These are phyloP conservation scores for Dalechampia spathulata DNA, from an alignment of 441 rosid genomes.

Conservation along the genomic window DNA sequence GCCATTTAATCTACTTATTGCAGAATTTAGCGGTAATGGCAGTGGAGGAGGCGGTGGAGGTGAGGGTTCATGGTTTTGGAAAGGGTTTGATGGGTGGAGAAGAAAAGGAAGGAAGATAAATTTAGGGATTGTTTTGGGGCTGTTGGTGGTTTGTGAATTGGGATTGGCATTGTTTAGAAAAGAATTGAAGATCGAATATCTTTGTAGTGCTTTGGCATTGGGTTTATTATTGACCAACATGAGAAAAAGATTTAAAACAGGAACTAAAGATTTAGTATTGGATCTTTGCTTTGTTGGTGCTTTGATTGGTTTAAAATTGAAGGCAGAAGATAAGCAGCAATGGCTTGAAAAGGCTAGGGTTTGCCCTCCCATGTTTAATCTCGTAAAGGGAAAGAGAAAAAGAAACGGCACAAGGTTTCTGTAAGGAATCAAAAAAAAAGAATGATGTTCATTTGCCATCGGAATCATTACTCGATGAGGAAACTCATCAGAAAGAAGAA, in stretches of 20 bases:
- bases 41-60: slow-evolving; percentile 16
- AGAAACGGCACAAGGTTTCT: slow-evolving; percentile 19
- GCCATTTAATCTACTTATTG: slow-evolving; percentile 29
- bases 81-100: slow-evolving; percentile 33
- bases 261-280: slow-evolving; percentile 26
- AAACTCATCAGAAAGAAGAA: too few species aligned
- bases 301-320: slow-evolving; percentile 25
- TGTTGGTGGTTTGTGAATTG: slow-evolving; percentile 17
- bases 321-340: slow-evolving; percentile 20
- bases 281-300: slow-evolving; percentile 28
- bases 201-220: slow-evolving; percentile 23
- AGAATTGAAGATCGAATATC: slow-evolving; percentile 22
- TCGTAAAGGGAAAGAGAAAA: slow-evolving; percentile 21
- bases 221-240: slow-evolving; percentile 18
- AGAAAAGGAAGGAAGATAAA: slow-evolving; percentile 20
- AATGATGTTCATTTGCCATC: too few species aligned
- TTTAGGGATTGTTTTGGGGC: slow-evolving; percentile 12
- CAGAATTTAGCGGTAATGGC: slow-evolving; percentile 21
- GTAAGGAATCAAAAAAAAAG: too few species aligned
- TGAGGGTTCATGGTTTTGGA: slow-evolving; percentile 18
- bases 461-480: too few species aligned
- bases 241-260: slow-evolving; percentile 14
- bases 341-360: slow-evolving; percentile 18
- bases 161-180: slow-evolving; percentile 21
- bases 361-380: slow-evolving; percentile 18